Base-by-base conservation (phyloP, 805 yeast species). In the Isabelozyma pseudorhagii region DNA sequence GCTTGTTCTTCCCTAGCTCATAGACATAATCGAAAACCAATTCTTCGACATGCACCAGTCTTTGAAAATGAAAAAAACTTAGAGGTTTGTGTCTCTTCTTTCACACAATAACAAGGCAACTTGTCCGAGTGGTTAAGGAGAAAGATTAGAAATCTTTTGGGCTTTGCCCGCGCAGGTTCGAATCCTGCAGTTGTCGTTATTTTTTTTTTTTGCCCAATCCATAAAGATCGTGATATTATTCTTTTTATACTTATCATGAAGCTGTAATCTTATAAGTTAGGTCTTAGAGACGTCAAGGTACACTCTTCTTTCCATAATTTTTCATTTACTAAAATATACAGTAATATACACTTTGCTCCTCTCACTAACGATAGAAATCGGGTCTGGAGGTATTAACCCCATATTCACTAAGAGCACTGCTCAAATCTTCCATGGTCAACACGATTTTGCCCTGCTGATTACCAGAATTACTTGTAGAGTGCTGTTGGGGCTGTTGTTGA, bases 401-500 rank as follows among this genome's bases (percentile, higher is more conserved):
- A 62, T 94, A 94, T 63, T 94, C 99, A 42, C 90, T 82, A 52
- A 96, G 75, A 1, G 98, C 98, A 64, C 90, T 87, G 58, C 96
- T 85, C 60, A 94, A 75, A 63, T 94, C 98, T 54, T 91, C 96
- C 82, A 91, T 89, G 0, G 97, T 92, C 51, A 94, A 78, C 5
- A 91, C 93, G 39, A 90, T 86, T 63, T 90, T 92, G 38, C 87
- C 88, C 51, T 83, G 83, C 51, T 75, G 83, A 53, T 72, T 78
- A 38, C 77, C 78, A 14, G 77, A 81, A 62, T 74, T 80, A 44
- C 66, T 62, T 11, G 63, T 59, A 27, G 68, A 54, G n/a, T 67
- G 60, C 45, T 63, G 63, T 36, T 55, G 66, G 36, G 62, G 71
- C 45, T 64, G 71, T 50, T 59, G 75, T 51, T 71, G 79, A 45